A percentile compares a stretch with the other conserved stretches of the same genome.
phyloP scores from a whole-genome alignment of 192 early-diverging fungal genomes.

The Mortierella antarctica region DNA sequence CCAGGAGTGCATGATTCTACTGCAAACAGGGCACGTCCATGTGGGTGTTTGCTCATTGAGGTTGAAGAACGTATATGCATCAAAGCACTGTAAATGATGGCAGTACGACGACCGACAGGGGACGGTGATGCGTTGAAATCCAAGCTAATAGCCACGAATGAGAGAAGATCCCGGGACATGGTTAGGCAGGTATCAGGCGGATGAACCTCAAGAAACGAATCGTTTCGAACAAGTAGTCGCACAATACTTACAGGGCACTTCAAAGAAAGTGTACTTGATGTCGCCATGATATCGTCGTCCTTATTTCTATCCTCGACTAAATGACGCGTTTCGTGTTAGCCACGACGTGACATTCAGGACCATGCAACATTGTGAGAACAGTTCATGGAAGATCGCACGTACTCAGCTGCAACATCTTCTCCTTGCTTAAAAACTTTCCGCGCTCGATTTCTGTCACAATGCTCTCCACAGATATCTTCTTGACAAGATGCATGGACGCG shows the following conservation, averaged over 20 bases:
- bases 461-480: conserved; percentile 51
- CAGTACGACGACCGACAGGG: conserved; percentile 73
- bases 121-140: conserved; percentile 70
- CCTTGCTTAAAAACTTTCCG: conserved; percentile 54
- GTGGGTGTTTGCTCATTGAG: conserved; percentile 75
- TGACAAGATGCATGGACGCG: conserved; percentile 54
- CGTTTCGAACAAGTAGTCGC: background rate
- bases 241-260: conserved; percentile 75
- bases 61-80: conserved; percentile 74
- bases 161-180: background rate
- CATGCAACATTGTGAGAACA: background rate
- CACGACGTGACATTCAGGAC: no score
- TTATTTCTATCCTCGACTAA: conserved; percentile 55
- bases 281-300: conserved; percentile 75
- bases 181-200: no score
- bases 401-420: conserved; percentile 59
- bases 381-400: conserved; percentile 4
- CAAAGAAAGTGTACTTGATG: conserved; percentile 71
- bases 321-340: no score
- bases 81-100: conserved; percentile 88
- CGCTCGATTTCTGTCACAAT: conserved; percentile 58
- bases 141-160: conserved; percentile 50
- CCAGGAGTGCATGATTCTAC: conserved; percentile 56
- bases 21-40: conserved; percentile 84
- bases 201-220: background rate